phyloP scores from a whole-genome alignment of 164 flowering plant species.

The Magnolia officinalis region DNA sequence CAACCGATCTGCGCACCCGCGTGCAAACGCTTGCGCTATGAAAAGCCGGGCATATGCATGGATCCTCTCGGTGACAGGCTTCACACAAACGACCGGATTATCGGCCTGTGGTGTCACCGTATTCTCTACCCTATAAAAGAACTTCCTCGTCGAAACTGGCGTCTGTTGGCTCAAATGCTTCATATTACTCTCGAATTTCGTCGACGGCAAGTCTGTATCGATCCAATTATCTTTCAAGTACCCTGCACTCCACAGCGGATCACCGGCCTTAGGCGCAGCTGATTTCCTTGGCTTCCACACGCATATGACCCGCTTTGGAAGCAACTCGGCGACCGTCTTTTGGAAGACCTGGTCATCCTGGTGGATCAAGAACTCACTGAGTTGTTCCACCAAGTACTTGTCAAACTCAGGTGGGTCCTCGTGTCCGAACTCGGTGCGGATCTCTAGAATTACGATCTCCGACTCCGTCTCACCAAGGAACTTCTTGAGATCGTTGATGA shows the following conservation, averaged over 20 bases:
- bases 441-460: slow-evolving; percentile 74
- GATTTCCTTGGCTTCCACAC: slow-evolving; percentile 88
- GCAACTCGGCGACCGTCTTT: slow-evolving; percentile 65
- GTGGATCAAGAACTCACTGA: slow-evolving; percentile 71
- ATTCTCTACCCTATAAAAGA: slow-evolving; percentile 90
- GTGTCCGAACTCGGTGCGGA: slow-evolving; percentile 87
- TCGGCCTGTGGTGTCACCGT: slow-evolving; percentile 88
- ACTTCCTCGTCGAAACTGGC: slow-evolving; percentile 55
- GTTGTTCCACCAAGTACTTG: slow-evolving; percentile 63
- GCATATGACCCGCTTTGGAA: slow-evolving; percentile 79
- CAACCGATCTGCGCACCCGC: slow-evolving; percentile 57
- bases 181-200: slow-evolving; percentile 82
- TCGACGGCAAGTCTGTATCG: slow-evolving; percentile 82
- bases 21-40: slow-evolving; percentile 49
- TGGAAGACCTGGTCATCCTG: slow-evolving; percentile 71
- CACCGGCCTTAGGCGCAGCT: slow-evolving; percentile 56
- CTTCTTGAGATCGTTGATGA: slow-evolving; percentile 60
- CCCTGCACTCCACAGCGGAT: slow-evolving; percentile 69
- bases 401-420: slow-evolving; percentile 85
- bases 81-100: slow-evolving; percentile 76
- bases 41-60: slow-evolving; percentile 67
- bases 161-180: slow-evolving; percentile 69
- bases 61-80: slow-evolving; percentile 70
- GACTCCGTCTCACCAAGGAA: slow-evolving; percentile 74
- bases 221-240: slow-evolving; percentile 88